Conservation (phyloP, 2,329 filamentous ascomycete species). For the Diplocarpon mali region DNA sequence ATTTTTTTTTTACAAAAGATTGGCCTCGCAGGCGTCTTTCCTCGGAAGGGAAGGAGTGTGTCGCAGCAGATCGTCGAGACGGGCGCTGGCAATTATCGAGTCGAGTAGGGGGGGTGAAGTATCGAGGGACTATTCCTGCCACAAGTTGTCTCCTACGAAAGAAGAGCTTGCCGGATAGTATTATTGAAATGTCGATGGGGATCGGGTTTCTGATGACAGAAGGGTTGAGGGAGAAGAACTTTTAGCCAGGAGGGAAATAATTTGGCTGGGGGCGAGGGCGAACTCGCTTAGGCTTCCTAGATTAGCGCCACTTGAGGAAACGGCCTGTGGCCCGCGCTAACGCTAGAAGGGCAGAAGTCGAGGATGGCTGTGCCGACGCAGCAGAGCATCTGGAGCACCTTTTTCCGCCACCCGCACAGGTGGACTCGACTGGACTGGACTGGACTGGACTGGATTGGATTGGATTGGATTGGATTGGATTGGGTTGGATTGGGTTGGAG, state of each 20-base stretch:
- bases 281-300: constrained; percentile 2
- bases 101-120: constrained; percentile 13
- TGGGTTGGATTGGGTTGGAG: background rate
- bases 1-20: constrained; percentile 11
- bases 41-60: constrained; percentile 16
- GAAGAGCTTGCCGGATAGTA: constrained; percentile 21
- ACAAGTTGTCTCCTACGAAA: constrained; percentile 25
- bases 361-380: too few species aligned
- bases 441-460: background rate
- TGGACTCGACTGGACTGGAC: background rate
- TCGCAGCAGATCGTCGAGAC: constrained; percentile 15
- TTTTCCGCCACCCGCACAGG: too few species aligned
- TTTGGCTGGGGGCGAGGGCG: background rate
- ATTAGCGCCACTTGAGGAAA: background rate
- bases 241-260: background rate
- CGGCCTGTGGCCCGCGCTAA: background rate
- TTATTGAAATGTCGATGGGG: constrained; percentile 2
- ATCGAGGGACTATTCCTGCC: constrained; percentile 20
- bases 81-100: constrained; percentile 9
- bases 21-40: constrained; percentile 17
- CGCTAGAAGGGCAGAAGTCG: too few species aligned
- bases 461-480: background rate
- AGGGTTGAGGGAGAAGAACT: constrained; percentile 7
- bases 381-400: too few species aligned
- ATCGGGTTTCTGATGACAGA: constrained; percentile 12